Evolutionary conservation across 2,329 filamentous ascomycete species (phyloP).

Genomic region (Fusarium camptoceras): DNA sequence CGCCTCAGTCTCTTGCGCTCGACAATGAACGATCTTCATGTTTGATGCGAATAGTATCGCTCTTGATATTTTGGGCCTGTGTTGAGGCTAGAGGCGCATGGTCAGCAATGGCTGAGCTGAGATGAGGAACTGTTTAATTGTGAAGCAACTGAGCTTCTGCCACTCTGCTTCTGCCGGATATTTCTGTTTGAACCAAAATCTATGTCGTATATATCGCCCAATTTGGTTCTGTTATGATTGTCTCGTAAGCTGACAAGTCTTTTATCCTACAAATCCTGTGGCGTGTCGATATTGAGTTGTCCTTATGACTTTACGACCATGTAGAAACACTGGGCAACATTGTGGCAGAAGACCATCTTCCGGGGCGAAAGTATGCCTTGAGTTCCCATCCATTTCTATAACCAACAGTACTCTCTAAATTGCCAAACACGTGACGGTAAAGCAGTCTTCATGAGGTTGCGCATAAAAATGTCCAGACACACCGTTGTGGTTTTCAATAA

Average conservation of each 20-base stretch:
- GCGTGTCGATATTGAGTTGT: background rate
- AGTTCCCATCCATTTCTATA: background rate
- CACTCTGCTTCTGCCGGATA: background rate
- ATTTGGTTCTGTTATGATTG: background rate
- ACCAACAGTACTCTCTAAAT: background rate
- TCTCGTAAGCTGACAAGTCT: background rate
- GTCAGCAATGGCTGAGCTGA: slow-evolving; percentile 1
- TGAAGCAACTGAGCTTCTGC: slow-evolving; percentile 5
- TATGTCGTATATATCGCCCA: background rate
- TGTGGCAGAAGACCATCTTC: background rate
- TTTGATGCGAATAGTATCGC: background rate
- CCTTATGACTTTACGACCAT: background rate
- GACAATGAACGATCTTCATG: background rate
- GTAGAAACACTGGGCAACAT: background rate
- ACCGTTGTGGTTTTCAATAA: background rate
- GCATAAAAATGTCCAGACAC: background rate
- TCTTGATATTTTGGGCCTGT: background rate
- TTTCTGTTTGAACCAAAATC: background rate
- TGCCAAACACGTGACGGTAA: background rate
- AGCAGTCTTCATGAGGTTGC: background rate
- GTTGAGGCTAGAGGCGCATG: background rate
- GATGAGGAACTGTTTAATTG: background rate
- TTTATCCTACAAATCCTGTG: background rate
- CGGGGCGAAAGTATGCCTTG: background rate
- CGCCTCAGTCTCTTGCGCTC: background rate